Conservation (phyloP, 2,329 filamentous ascomycete genomes). For the Fusarium lyarnte region DNA sequence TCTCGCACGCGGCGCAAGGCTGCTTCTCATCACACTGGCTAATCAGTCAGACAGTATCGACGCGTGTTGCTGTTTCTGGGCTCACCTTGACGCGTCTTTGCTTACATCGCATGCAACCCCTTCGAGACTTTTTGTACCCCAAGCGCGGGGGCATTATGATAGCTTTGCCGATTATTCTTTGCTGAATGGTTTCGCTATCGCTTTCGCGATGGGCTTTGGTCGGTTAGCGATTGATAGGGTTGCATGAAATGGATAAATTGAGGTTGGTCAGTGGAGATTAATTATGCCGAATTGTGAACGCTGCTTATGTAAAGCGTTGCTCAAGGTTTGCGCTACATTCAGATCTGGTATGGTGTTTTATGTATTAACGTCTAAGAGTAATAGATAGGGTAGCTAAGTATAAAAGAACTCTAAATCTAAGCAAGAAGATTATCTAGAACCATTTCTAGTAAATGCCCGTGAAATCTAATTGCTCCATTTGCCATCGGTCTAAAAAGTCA, state of each 20-base stretch:
- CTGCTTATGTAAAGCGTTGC: background rate
- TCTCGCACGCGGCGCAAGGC: conserved; percentile 51
- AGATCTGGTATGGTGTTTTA: background rate
- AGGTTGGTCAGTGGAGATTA: background rate
- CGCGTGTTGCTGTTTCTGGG: background rate
- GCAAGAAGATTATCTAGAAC: background rate
- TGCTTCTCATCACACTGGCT: conserved; percentile 53
- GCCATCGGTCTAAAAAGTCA: conserved; percentile 16
- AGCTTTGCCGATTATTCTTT: background rate
- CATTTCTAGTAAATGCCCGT: background rate
- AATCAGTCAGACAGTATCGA: background rate
- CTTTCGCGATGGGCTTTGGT: background rate
- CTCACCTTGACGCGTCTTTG: conserved; percentile 50
- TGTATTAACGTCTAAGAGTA: background rate
- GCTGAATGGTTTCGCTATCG: background rate
- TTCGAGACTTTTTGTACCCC: conserved; percentile 50
- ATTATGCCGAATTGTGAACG: background rate
- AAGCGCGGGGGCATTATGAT: conserved; percentile 35
- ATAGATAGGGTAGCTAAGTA: background rate
- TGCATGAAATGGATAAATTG: background rate
- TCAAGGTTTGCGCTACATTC: background rate
- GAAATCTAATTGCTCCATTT: conserved; percentile 23
- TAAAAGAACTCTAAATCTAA: background rate
- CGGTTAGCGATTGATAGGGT: background rate
- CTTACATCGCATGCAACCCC: conserved; percentile 50